Evolutionary conservation across 306 rosid genomes (phyloP).

Genomic region (Cotoneaster glaucophyllus): DNA sequence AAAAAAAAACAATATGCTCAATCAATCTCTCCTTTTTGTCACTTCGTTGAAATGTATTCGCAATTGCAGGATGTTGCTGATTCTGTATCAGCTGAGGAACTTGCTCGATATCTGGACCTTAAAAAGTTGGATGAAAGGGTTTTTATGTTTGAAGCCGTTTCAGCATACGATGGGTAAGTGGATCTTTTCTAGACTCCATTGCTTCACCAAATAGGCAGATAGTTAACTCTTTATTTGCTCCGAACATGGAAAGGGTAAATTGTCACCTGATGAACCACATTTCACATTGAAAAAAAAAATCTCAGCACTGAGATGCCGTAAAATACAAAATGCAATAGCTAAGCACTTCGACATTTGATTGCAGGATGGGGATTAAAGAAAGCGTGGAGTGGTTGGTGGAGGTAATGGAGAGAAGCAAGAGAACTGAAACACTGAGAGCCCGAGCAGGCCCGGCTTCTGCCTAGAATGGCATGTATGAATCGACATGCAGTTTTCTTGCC

Average conservation of each 20-base stretch:
- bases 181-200: not conserved
- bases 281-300: not conserved
- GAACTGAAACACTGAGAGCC: slow-evolving; percentile 78
- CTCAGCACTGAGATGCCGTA: not conserved
- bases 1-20: not conserved
- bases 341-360: slow-evolving; percentile 13
- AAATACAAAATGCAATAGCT: not conserved
- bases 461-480: slow-evolving; percentile 15
- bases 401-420: slow-evolving; percentile 95
- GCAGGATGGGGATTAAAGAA: slow-evolving; percentile 86
- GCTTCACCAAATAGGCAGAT: not conserved
- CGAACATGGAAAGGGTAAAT: not conserved
- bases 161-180: slow-evolving; percentile 87
- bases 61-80: slow-evolving; percentile 73
- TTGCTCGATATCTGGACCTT: slow-evolving; percentile 80
- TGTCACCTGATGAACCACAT: not conserved
- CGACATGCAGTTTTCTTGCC: slow-evolving; percentile 20
- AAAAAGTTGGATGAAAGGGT: slow-evolving; percentile 96
- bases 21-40: not conserved
- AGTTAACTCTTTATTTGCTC: not conserved
- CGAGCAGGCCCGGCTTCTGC: slow-evolving; percentile 66
- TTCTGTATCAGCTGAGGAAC: slow-evolving; percentile 76
- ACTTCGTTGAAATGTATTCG: slow-evolving; percentile 6
- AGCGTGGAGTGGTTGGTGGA: slow-evolving; percentile 94
- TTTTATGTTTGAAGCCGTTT: slow-evolving; percentile 90